These are phyloP conservation scores for Nicotiana obtusifolia DNA, from an alignment of 257 asterid species.

Conservation along the genomic window DNA sequence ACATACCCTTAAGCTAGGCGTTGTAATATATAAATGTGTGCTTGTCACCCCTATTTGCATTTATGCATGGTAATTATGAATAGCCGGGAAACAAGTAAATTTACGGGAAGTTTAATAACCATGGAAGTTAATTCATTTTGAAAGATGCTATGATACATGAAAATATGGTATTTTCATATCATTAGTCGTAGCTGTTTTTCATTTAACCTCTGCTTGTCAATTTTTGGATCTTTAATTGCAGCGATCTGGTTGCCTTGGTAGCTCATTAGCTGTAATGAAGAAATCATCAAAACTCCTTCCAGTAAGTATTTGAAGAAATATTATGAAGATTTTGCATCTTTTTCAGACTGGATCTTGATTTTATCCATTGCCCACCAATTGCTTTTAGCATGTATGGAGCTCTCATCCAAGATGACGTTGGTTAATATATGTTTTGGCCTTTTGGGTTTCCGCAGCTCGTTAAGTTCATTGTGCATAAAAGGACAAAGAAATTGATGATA, in stretches of 20 bases:
- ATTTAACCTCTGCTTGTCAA: conserved; percentile 10
- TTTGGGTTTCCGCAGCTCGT: too few species aligned
- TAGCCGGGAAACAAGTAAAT: background rate
- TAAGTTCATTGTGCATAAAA: too few species aligned
- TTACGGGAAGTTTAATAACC: background rate
- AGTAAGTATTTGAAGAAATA: conserved; percentile 38
- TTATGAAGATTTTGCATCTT: background rate
- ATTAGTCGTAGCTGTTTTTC: background rate
- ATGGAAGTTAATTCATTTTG: background rate
- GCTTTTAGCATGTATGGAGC: background rate
- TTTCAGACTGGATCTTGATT: background rate
- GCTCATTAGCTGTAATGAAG: conserved; percentile 94
- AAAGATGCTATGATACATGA: background rate
- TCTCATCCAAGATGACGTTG: background rate
- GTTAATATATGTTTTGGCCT: too few species aligned
- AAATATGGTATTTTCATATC: background rate
- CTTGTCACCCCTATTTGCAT: background rate
- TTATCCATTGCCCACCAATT: background rate
- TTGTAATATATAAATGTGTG: background rate
- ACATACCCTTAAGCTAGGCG: background rate
- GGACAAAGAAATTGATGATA: background rate
- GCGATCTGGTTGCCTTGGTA: conserved; percentile 97
- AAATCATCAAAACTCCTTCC: conserved; percentile 92
- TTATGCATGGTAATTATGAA: background rate
- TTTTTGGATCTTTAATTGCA: conserved; percentile 31